phyloP scores from a whole-genome alignment of 169 alveolate genomes.

The Perkinsus chesapeaki region DNA sequence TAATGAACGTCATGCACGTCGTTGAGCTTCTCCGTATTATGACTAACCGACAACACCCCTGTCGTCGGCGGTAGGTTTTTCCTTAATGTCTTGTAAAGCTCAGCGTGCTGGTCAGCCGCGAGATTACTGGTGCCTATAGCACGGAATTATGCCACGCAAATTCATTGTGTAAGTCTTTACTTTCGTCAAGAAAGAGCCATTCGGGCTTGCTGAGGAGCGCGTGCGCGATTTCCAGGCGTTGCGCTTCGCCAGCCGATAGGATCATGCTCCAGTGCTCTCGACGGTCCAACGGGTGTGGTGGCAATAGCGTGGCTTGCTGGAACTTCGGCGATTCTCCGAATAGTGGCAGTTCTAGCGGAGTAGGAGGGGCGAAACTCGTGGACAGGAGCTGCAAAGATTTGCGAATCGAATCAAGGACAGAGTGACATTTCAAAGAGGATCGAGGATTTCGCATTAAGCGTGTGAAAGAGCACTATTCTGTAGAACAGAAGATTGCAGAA shows the following conservation, averaged over 20 bases:
- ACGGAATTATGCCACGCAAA: background rate
- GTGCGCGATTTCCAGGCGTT: background rate
- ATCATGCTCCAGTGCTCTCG: background rate
- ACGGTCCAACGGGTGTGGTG: background rate
- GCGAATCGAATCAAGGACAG: background rate
- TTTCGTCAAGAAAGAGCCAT: background rate
- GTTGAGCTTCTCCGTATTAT: background rate
- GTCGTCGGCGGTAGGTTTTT: background rate
- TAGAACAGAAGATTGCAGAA: no score
- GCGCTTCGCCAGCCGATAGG: background rate
- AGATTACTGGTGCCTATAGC: background rate
- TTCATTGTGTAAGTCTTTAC: background rate
- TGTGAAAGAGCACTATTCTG: no score
- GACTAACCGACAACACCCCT: background rate
- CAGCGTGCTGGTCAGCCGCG: background rate
- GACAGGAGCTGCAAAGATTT: background rate
- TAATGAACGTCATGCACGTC: background rate
- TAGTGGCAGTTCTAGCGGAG: background rate
- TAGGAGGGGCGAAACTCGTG: background rate
- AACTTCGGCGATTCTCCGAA: background rate
- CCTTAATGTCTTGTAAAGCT: background rate
- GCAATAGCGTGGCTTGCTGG: background rate
- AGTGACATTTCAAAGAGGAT: background rate
- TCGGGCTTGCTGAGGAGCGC: background rate
- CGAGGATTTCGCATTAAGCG: background rate